Base-by-base conservation (phyloP, 2,329 filamentous ascomycete species). In the Ophiocordyceps camponoti-saundersi region DNA sequence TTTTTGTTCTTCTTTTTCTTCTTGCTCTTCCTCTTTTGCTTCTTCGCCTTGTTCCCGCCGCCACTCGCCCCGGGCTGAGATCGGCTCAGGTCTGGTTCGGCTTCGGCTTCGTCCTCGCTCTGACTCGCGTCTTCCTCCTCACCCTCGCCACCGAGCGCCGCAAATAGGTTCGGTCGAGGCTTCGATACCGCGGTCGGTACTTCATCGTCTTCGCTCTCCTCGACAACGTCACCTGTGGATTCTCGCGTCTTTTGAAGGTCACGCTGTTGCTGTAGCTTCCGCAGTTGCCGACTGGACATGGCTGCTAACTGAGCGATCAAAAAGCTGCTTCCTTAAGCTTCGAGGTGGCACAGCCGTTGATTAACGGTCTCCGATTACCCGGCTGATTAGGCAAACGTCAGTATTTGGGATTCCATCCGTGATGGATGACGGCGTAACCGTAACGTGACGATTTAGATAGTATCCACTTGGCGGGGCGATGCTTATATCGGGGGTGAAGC, bases 221-320 rank as follows among this genome's bases (percentile, higher is more conserved):
- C 56, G 7, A 55, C 47, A 13, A 57, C 51, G 8, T 52, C 46
- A 3, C 46, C 49, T 1, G 29, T 30, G 3, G 46, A 30, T 10
- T 52, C 47, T 8, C 53, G 56, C 0, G 53, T 50, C 43, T 56
- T 52, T 44, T 66, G 63, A 16, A 70, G 59, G 54, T 73, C 69
- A 44, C 65, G 64, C 58, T 72, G 68, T 57, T 71, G 66, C 48
- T 70, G 70, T 34, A 75, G 61, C 58, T 70, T 74, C 43, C 71
- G 68, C 42, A 75, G 57, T 52, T 75, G 71, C 44, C 71, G 61
- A 48, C 62, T 72, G 20, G 71, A 73, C 71, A 75, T 75, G 21
- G 13, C 36, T 10, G 26, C 26, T 29, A 10, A 10, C n/a, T 29
- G 26, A 29, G 26, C 2, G 7, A 29, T 2, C 26, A 6, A 29